Evolutionary conservation across 2,329 filamentous ascomycete species (phyloP).

Genomic region (Ophiostoma quercus): DNA sequence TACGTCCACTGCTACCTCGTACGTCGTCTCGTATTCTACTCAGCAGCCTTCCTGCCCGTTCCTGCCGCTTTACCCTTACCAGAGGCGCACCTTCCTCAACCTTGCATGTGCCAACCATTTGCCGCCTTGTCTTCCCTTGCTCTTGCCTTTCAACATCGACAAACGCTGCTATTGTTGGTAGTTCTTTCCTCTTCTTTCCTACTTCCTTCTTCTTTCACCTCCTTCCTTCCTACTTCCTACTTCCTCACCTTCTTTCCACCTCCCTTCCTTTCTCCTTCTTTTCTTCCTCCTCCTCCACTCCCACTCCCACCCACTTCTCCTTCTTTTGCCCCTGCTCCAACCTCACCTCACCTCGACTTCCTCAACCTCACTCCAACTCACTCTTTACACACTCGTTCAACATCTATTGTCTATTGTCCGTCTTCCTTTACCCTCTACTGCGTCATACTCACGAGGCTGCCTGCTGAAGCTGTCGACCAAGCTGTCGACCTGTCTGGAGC

Average conservation of each 20-base stretch:
- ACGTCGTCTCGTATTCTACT: neutral
- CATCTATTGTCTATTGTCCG: neutral
- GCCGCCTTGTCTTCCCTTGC: neutral
- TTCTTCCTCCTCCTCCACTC: neutral
- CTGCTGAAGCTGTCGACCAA: neutral
- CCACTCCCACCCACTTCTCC: neutral
- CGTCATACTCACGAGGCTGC: neutral
- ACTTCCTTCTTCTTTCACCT: neutral
- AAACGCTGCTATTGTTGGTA: neutral
- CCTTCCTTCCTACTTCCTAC: neutral
- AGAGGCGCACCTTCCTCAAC: neutral
- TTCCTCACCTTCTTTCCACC: neutral
- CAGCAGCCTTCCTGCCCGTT: neutral
- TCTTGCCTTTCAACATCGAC: neutral
- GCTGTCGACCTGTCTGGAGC: constrained; percentile 1
- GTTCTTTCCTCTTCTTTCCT: neutral
- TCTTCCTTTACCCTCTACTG: neutral
- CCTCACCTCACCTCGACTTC: neutral
- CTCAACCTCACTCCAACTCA: neutral
- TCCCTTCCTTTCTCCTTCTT: neutral
- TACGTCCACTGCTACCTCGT: neutral
- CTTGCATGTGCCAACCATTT: neutral
- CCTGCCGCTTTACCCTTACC: neutral
- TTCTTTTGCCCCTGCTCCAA: neutral
- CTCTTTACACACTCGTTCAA: no score